Conservation (phyloP, 1,139 yeast genomes). For the Diutina siamensis region DNA sequence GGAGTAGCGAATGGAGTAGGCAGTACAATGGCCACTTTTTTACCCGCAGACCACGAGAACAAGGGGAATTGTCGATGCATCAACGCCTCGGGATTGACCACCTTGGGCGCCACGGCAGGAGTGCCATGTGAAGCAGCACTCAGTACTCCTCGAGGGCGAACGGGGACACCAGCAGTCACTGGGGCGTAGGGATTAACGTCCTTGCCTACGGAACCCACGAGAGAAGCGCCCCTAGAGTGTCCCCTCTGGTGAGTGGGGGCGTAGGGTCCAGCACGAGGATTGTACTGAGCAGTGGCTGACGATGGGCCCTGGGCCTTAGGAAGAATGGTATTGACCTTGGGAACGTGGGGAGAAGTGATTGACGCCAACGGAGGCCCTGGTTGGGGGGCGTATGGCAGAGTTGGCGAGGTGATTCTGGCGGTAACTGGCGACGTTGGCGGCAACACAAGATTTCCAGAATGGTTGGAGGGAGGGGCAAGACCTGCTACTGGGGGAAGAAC, state of each 20-base stretch:
- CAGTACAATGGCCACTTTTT: constrained; percentile 19
- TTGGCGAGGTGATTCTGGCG: not conserved
- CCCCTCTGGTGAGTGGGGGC: constrained; percentile 29
- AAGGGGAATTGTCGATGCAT: constrained; percentile 63
- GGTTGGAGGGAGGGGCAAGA: not conserved
- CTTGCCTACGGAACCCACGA: constrained; percentile 31
- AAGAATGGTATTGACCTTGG: not conserved
- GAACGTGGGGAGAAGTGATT: not conserved
- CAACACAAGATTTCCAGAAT: not conserved
- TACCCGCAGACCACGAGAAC: constrained; percentile 53
- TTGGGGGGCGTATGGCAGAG: not conserved
- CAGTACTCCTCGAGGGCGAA: not conserved
- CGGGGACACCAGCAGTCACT: constrained; percentile 7
- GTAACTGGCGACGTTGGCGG: not conserved
- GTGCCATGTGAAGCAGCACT: not conserved
- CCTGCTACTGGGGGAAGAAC: too few relatives aligned
- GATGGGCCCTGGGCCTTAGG: not conserved
- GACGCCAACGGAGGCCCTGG: not conserved
- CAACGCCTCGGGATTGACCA: constrained; percentile 21
- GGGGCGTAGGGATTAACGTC: constrained; percentile 38
- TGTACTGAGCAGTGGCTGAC: constrained; percentile 4
- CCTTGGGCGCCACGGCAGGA: not conserved
- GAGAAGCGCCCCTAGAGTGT: constrained; percentile 33
- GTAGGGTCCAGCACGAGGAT: constrained; percentile 26
- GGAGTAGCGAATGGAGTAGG: constrained; percentile 13